Evolutionary conservation across 2,329 filamentous ascomycete genomes (phyloP), one percentile per base, ranked within the genome.

Genomic region (Ophiosphaerella herpotricha): DNA sequence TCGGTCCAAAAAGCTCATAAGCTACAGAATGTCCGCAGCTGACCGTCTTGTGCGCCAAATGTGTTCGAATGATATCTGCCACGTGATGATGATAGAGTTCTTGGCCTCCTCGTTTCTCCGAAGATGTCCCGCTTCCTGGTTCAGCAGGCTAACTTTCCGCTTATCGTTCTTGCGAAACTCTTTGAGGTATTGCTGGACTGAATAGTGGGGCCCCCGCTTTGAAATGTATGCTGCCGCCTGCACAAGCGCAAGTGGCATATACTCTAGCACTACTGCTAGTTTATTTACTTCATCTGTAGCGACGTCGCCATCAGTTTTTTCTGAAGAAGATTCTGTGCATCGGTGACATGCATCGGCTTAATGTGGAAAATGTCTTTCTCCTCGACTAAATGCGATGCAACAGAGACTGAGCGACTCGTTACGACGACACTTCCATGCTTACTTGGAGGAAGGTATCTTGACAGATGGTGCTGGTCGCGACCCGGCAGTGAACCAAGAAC

Each of bases 1-100:
- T 13, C 66, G 61, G 44, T 80, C 68, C 54, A 76, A 80, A 46
- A 77, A 75, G 63, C 76, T 77, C 72, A 80, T 79, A 0, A 80
- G 64, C 1, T 74, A 75, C 1, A 80, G 52, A n/a, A 79, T 58
- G 14, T 78, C 63, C 3, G 75, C 67, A 4, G 77, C 77, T 6
- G 65, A 46, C 1, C 16, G 54, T 21, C 51, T 14, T 0, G 3
- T 51, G 1, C 55, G 44, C 13, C 59, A 66, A 37, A 79, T 75
- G 14, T 74, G 61, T 38, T 67, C 50, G 33, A 61, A 61, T 0
- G 53, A 61, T 1, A 60, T 58, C 32, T 71, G 66, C 72, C 68
- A 77, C 1, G 71, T 75, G 0, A 50, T 43, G 2, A 73, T 59
- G 1, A 77, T 57, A 1, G 73, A 70, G 43, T 75, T 72, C 31